Percentiles rank a stretch among this genome's conserved stretches.
Conservation (phyloP, 495 filamentous ascomycete species). For the Geopyxis carbonaria region DNA sequence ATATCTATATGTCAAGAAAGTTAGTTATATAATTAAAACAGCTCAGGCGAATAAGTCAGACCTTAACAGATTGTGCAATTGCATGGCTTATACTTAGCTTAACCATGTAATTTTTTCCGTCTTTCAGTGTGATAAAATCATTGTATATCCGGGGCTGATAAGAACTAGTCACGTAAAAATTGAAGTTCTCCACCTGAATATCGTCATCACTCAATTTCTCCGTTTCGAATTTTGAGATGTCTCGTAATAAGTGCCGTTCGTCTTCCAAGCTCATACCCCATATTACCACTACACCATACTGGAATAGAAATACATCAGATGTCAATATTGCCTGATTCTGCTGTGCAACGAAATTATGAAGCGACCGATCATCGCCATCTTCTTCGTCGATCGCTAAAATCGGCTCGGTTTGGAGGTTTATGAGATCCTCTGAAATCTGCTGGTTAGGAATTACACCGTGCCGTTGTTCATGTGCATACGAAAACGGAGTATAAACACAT, state of each 20-base stretch:
- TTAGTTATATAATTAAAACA: constrained; percentile 9
- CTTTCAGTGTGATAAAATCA: constrained; percentile 85
- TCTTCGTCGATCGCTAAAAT: constrained; percentile 10
- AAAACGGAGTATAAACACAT: constrained; percentile 87
- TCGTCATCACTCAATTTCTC: constrained; percentile 79
- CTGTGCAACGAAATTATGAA: constrained; percentile 21
- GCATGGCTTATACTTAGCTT: constrained; percentile 95
- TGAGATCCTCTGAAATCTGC: constrained; percentile 15
- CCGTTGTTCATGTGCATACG: constrained; percentile 35
- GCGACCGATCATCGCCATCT: constrained; percentile 20
- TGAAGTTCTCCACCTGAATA: constrained; percentile 90
- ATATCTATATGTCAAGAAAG: constrained; percentile 49
- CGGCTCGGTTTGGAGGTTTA: no score
- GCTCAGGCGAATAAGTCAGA: constrained; percentile 25
- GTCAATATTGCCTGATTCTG: constrained; percentile 46
- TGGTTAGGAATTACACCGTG: no score
- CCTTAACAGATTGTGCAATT: constrained; percentile 83
- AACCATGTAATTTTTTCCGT: constrained; percentile 91
- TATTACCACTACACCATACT: constrained; percentile 99
- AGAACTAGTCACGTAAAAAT: constrained; percentile 94
- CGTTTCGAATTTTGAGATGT: constrained; percentile 85
- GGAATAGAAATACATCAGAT: constrained; percentile 87
- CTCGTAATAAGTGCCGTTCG: constrained; percentile 75
- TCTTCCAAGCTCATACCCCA: constrained; percentile 87
- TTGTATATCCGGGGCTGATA: constrained; percentile 98